Conservation (phyloP, 257 asterid species). For the Vinca minor region DNA sequence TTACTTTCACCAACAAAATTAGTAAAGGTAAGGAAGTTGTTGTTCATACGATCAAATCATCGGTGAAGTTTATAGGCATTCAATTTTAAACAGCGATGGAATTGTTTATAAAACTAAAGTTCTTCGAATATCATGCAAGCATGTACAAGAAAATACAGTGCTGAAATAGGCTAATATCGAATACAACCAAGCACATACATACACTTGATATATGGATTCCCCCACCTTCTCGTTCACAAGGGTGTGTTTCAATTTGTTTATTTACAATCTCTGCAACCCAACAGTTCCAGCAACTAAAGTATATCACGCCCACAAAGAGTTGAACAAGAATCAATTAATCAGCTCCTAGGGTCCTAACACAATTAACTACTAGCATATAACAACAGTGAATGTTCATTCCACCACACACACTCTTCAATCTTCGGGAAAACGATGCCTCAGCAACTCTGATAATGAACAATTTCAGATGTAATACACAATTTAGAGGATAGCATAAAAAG, state of each 20-base stretch:
- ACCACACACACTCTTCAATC: not conserved
- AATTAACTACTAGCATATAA: not conserved
- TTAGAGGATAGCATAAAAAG: not conserved
- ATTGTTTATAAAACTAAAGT: too few species aligned
- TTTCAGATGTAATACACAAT: not conserved
- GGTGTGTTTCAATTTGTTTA: conserved; percentile 1
- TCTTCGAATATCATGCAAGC: too few species aligned
- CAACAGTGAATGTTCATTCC: not conserved
- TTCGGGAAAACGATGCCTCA: conserved; percentile 1
- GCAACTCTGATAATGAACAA: conserved; percentile 8
- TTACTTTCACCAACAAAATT: too few species aligned
- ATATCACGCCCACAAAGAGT: not conserved
- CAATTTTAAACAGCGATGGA: too few species aligned
- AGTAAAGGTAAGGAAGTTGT: too few species aligned
- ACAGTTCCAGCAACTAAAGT: not conserved
- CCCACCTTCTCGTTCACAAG: not conserved
- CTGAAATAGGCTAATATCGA: too few species aligned
- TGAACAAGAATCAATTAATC: not conserved
- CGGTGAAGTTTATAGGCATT: too few species aligned
- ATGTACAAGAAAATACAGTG: too few species aligned
- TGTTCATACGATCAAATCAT: too few species aligned
- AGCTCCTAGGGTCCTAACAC: conserved; percentile 1
- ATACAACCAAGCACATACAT: too few species aligned
- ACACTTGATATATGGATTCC: too few species aligned
- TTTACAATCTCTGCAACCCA: conserved; percentile 10